Evolutionary conservation across 768 basidiomycete genomes (phyloP).

Genomic region (Mycena vitilis): DNA sequence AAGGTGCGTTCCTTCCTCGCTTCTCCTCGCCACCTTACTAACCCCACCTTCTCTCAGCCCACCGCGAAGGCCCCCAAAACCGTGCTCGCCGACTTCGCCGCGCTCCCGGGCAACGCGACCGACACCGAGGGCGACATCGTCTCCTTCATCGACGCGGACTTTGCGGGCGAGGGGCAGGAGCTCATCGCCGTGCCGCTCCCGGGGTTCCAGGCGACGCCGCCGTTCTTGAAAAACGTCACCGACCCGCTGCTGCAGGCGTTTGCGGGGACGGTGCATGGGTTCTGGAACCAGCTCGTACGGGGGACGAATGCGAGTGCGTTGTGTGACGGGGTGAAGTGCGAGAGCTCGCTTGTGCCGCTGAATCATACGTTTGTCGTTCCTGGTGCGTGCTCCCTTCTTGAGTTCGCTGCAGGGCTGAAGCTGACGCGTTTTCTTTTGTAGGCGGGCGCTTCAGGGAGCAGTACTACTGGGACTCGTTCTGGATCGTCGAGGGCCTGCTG

Average conservation of each 20-base stretch:
- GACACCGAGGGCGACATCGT: slow-evolving; percentile 74
- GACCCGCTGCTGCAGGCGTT: slow-evolving; percentile 79
- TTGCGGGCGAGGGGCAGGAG: slow-evolving; percentile 88
- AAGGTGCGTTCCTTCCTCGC: slow-evolving; percentile 48
- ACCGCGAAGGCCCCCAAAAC: slow-evolving; percentile 73
- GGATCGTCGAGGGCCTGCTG: slow-evolving; percentile 91
- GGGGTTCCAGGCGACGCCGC: slow-evolving; percentile 71
- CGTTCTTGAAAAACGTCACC: slow-evolving; percentile 77
- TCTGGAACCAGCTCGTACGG: slow-evolving; percentile 85
- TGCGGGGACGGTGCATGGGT: slow-evolving; percentile 82
- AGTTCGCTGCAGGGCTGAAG: too few species aligned
- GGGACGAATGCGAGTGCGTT: slow-evolving; percentile 77
- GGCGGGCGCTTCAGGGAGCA: slow-evolving; percentile 85
- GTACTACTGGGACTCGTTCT: slow-evolving; percentile 81
- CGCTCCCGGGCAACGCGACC: slow-evolving; percentile 31
- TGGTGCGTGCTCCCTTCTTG: slow-evolving; percentile 62
- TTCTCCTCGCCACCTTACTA: not conserved
- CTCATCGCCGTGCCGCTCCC: slow-evolving; percentile 71
- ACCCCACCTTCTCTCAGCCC: slow-evolving; percentile 58
- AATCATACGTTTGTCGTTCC: slow-evolving; percentile 94
- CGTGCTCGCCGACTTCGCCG: slow-evolving; percentile 76
- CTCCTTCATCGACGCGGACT: slow-evolving; percentile 78
- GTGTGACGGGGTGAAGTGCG: slow-evolving; percentile 68
- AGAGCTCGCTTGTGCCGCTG: slow-evolving; percentile 88
- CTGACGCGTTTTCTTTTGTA: slow-evolving; percentile 35